phyloP scores from a whole-genome alignment of 495 filamentous ascomycete species.

The Penicillium maclennaniae region DNA sequence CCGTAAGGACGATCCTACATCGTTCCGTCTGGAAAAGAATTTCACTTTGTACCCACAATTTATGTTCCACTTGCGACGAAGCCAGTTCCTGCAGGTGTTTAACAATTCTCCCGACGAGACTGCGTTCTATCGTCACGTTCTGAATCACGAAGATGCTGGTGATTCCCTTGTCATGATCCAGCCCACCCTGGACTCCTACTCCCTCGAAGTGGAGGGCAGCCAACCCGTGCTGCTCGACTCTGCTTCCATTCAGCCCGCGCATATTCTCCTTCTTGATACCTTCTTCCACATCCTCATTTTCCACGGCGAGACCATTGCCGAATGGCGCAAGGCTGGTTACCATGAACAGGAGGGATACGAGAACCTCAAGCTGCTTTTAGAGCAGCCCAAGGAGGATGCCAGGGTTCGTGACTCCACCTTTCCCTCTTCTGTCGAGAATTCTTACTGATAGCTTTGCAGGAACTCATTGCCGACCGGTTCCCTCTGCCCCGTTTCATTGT shows the following conservation, averaged over 20 bases:
- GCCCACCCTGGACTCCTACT: conserved; percentile 95
- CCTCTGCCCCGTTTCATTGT: conserved; percentile 98
- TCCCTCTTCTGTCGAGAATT: not conserved
- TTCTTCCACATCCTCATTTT: conserved; percentile 99
- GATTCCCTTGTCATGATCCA: conserved; percentile 99
- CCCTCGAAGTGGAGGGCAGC: conserved; percentile 87
- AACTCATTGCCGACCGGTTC: conserved; percentile 96
- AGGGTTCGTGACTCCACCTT: conserved; percentile 58
- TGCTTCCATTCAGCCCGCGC: conserved; percentile 89
- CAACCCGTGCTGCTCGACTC: conserved; percentile 93
- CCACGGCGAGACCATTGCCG: conserved; percentile 95
- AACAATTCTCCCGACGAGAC: conserved; percentile 99
- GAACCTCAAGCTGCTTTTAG: conserved; percentile 84
- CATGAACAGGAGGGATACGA: conserved; percentile 98
- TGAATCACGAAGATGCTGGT: conserved; percentile 95
- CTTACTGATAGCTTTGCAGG: conserved; percentile 46
- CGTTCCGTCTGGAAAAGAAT: conserved; percentile 98
- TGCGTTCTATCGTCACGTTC: conserved; percentile 94
- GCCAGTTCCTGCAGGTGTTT: conserved; percentile 98
- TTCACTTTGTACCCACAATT: conserved; percentile 99
- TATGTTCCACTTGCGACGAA: conserved; percentile 98
- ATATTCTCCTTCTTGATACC: conserved; percentile 92
- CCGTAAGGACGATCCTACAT: conserved; percentile 95
- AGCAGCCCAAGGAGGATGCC: conserved; percentile 97
- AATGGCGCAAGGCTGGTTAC: conserved; percentile 98